Conservation (phyloP, 192 early-diverging fungal genomes). For the Rhizophagus clarus region DNA sequence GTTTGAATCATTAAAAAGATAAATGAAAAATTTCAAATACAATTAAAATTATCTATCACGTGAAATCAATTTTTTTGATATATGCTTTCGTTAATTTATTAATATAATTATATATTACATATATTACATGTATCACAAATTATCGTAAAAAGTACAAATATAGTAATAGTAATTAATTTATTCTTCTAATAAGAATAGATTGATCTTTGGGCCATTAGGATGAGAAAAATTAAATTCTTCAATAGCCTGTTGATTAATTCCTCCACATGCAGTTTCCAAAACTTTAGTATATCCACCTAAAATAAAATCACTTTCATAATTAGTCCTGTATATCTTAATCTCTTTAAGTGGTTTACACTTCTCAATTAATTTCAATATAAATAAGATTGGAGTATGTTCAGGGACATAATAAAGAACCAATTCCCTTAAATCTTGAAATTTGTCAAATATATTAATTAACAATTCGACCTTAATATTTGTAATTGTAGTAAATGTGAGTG, state of each 20-base stretch:
- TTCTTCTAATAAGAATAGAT: conserved; percentile 9
- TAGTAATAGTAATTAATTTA: background rate
- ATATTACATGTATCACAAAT: too few relatives aligned
- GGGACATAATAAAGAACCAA: background rate
- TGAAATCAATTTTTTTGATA: too few relatives aligned
- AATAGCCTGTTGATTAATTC: background rate
- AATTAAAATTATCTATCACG: too few relatives aligned
- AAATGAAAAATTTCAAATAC: too few relatives aligned
- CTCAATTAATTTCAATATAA: background rate
- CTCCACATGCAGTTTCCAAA: background rate
- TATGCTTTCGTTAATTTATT: too few relatives aligned
- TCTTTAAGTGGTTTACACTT: background rate
- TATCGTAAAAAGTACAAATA: too few relatives aligned
- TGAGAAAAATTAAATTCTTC: background rate
- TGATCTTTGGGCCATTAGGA: background rate
- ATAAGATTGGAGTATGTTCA: background rate
- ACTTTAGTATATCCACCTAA: conserved; percentile 13
- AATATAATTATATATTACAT: too few relatives aligned
- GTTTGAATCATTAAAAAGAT: background rate
- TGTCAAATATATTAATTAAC: background rate
- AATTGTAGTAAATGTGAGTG: background rate
- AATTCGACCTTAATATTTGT: too few relatives aligned
- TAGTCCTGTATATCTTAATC: conserved; percentile 2
- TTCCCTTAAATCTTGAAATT: background rate
- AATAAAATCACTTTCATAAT: conserved; percentile 23